Percentiles rank a stretch among this genome's conserved stretches.
phyloP scores from a whole-genome alignment of 2,329 filamentous ascomycete species.

The Calonectria fujianensis region DNA sequence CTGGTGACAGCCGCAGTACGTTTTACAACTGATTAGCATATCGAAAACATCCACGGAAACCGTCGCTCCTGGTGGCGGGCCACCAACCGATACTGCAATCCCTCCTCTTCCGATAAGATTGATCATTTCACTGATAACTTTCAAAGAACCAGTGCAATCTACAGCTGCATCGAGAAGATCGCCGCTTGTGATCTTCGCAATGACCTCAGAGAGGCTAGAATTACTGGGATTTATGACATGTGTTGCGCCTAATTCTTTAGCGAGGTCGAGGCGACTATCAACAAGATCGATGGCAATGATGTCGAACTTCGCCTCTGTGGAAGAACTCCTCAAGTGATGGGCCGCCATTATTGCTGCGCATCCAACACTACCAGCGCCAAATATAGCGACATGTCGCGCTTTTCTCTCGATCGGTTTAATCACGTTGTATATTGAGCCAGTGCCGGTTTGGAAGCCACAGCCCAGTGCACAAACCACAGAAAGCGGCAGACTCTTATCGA shows the following conservation, averaged over 20 bases:
- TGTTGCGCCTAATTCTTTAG: constrained; percentile 1
- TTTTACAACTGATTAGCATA: constrained; percentile 14
- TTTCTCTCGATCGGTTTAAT: constrained; percentile 8
- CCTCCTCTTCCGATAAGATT: constrained; percentile 3
- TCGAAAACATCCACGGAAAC: not conserved
- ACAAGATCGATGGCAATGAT: constrained; percentile 11
- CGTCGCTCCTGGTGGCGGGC: not conserved
- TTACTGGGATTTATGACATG: not conserved
- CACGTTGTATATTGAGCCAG: constrained; percentile 8
- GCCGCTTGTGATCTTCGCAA: not conserved
- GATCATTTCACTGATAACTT: not conserved
- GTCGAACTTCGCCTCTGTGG: not conserved
- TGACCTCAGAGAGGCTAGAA: not conserved
- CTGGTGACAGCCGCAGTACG: constrained; percentile 5
- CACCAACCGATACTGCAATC: constrained; percentile 1
- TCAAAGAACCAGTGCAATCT: not conserved
- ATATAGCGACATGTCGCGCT: not conserved
- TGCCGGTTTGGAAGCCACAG: not conserved
- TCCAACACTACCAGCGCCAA: not conserved
- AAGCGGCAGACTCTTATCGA: not conserved
- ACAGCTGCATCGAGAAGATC: not conserved
- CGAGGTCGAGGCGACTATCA: not conserved
- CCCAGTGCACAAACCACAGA: constrained; percentile 1
- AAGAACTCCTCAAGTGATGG: not conserved
- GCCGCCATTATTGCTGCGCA: constrained; percentile 10